phyloP scores from a whole-genome alignment of 257 asterid species.

The Verbena officinalis region DNA sequence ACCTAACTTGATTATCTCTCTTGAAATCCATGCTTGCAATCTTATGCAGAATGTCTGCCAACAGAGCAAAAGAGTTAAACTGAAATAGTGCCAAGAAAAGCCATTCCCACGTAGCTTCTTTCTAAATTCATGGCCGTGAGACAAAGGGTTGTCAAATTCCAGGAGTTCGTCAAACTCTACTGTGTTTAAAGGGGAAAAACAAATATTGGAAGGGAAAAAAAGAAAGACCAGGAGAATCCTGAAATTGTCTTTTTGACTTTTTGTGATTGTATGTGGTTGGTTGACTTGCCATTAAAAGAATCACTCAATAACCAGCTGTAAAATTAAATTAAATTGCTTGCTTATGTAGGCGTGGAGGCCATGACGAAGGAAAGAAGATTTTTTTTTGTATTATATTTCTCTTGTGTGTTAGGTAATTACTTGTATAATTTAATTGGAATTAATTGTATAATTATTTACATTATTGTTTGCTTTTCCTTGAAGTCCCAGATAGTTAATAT shows the following conservation, averaged over 20 bases:
- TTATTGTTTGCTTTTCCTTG: too few relatives aligned
- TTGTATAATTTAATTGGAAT: too few relatives aligned
- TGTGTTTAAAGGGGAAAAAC: background rate
- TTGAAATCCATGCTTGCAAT: constrained; percentile 51
- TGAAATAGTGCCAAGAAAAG: constrained; percentile 5
- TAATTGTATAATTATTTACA: too few relatives aligned
- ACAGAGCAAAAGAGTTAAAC: constrained; percentile 15
- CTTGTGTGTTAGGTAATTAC: too few relatives aligned
- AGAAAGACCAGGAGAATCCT: constrained; percentile 19
- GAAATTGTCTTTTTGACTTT: constrained; percentile 33
- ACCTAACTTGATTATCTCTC: constrained; percentile 68
- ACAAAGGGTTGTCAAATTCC: constrained; percentile 1
- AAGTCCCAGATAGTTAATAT: too few relatives aligned
- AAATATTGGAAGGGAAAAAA: constrained; percentile 9
- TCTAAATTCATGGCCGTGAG: constrained; percentile 12
- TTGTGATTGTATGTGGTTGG: constrained; percentile 25
- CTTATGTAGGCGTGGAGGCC: too few relatives aligned
- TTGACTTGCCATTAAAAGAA: constrained; percentile 34
- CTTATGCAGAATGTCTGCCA: background rate
- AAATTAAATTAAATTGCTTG: too few relatives aligned
- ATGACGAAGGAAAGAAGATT: too few relatives aligned
- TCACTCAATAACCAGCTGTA: constrained; percentile 26
- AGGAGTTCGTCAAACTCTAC: constrained; percentile 23
- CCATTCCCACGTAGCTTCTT: constrained; percentile 8
- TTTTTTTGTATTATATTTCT: too few relatives aligned